phyloP scores from a whole-genome alignment of 2,329 filamentous ascomycete species.

The Amesomyces nigricolor region DNA sequence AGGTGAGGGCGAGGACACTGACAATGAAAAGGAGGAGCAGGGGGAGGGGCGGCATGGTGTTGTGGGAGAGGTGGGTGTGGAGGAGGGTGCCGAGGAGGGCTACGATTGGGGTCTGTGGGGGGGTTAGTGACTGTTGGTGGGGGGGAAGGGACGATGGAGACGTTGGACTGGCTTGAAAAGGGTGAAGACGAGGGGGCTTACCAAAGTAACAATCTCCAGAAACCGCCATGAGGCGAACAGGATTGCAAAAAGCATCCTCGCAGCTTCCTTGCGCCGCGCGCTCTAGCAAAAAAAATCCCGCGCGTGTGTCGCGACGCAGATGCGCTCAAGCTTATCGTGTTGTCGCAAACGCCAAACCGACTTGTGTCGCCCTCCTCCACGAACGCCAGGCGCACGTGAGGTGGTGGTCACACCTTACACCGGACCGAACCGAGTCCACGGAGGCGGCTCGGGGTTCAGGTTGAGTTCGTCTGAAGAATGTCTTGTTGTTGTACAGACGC shows the following conservation, averaged over 20 bases:
- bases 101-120: conserved; percentile 53
- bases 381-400: too few relatives aligned
- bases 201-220: conserved; percentile 57
- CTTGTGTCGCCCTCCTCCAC: too few relatives aligned
- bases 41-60: conserved; percentile 55
- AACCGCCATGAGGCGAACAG: conserved; percentile 60
- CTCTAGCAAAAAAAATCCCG: neutral
- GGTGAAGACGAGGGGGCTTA: conserved; percentile 30
- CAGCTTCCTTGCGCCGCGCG: conserved; percentile 13
- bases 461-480: too few relatives aligned
- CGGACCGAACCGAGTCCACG: too few relatives aligned
- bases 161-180: conserved; percentile 16
- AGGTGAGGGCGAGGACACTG: conserved; percentile 56
- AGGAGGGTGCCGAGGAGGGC: conserved; percentile 65
- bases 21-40: conserved; percentile 65
- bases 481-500: too few relatives aligned
- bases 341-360: neutral
- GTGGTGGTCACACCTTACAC: too few relatives aligned
- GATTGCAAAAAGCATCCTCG: conserved; percentile 56
- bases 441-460: too few relatives aligned
- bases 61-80: conserved; percentile 50
- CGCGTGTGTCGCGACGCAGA: neutral
- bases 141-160: neutral
- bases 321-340: neutral
- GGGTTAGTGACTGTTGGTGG: neutral